These are phyloP conservation scores for Centrapalus pauciflorus DNA, from an alignment of 129 eudicot species.

Conservation along the genomic window DNA sequence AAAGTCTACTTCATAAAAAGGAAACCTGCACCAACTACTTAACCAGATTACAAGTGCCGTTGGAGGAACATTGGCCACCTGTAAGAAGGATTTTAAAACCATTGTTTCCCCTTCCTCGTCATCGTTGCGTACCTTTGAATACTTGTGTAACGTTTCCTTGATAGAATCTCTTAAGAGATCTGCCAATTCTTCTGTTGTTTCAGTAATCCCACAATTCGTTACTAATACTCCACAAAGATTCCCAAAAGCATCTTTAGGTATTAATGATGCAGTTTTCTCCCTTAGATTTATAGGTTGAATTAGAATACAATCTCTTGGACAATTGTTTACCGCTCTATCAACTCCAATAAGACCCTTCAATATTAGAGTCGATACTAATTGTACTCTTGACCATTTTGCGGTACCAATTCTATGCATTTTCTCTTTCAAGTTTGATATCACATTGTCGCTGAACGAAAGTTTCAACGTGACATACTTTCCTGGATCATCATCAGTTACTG, in stretches of 20 bases:
- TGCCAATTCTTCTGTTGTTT: background rate
- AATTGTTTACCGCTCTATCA: background rate
- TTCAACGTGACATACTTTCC: too few species aligned
- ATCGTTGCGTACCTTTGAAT: background rate
- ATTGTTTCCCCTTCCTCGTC: background rate
- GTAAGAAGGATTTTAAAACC: constrained; percentile 5
- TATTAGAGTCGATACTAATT: constrained; percentile 2
- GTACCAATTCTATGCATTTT: too few species aligned
- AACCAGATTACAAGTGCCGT: background rate
- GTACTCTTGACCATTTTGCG: too few species aligned
- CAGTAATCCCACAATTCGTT: background rate
- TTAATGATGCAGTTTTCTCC: constrained; percentile 7
- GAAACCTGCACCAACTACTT: constrained; percentile 18
- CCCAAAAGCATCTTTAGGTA: constrained; percentile 8
- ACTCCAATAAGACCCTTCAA: constrained; percentile 7
- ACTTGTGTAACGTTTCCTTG: background rate
- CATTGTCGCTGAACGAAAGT: too few species aligned
- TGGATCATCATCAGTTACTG: too few species aligned
- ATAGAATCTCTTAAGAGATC: background rate
- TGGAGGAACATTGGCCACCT: background rate
- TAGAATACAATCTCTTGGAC: background rate
- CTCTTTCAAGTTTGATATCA: too few species aligned
- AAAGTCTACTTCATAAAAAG: constrained; percentile 17
- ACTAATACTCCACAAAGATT: constrained; percentile 9
- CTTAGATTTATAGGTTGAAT: constrained; percentile 7